phyloP scores from a whole-genome alignment of 192 early-diverging fungal genomes.

The Umbelopsis isabellina region DNA sequence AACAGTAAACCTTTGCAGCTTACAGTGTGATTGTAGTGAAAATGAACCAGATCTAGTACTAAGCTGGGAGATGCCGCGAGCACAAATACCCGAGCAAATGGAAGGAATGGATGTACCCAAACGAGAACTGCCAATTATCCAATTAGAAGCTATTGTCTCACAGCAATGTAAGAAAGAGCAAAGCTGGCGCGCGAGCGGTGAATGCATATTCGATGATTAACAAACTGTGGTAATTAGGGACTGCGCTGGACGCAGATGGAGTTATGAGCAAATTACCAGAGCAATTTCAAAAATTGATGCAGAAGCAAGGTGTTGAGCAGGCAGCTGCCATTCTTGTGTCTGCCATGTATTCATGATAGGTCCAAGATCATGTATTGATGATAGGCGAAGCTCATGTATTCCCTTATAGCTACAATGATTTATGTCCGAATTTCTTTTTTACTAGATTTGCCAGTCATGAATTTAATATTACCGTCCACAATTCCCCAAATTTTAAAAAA shows the following conservation, averaged over 20 bases:
- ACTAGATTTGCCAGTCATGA: too few species aligned
- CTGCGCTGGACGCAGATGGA: constrained; percentile 20
- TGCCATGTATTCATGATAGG: constrained; percentile 9
- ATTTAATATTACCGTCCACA: too few species aligned
- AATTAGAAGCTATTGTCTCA: constrained; percentile 7
- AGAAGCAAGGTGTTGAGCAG: background rate
- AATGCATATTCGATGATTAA: too few species aligned
- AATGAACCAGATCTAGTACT: constrained; percentile 7
- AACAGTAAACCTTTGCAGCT: background rate
- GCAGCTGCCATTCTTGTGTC: background rate
- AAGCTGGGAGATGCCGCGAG: constrained; percentile 17
- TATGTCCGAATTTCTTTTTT: too few species aligned
- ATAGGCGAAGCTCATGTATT: background rate
- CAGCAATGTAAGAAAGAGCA: background rate
- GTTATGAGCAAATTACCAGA: background rate
- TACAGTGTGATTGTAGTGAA: background rate
- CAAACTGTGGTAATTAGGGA: background rate
- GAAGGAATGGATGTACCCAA: constrained; percentile 16
- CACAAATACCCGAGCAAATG: constrained; percentile 8
- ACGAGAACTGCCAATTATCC: background rate
- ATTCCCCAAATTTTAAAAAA: background rate
- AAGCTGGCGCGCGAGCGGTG: too few species aligned
- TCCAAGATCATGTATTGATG: background rate
- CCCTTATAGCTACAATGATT: too few species aligned
- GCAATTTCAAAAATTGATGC: constrained; percentile 5